Base-by-base conservation (phyloP, 2,329 filamentous ascomycete genomes). In the Penicillium olsonii region DNA sequence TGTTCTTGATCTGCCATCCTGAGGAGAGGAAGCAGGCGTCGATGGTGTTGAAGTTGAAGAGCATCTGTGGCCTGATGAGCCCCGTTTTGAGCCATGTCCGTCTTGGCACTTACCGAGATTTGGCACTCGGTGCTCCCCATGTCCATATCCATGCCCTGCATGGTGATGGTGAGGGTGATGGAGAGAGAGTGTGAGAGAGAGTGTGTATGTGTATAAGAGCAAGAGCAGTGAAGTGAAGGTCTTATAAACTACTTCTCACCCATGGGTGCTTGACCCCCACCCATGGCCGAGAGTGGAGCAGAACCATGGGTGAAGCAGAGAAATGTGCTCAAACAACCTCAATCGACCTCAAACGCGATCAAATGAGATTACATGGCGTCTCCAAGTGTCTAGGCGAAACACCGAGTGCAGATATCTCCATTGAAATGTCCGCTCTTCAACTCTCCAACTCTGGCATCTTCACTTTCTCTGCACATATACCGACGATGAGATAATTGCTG, bases 41-140 rank as follows among this genome's bases (percentile, higher is more conserved):
- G 37, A 63, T 56, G 17, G 63, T 64, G 42, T 63, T 54, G 56
- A 63, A 65, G 39, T 66, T 66, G 56, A 63, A 66, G 22, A 66
- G 45, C 63, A 66, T 66, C 63, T 66, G 41, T 4, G 12, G 9
- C 18, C 15, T 19, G 20, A 31, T 51, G 24, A 53, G 45, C 37
- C 22, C 34, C 33, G 18, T 40, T 48, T 48, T 43, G 22, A 37
- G 27, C 14, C 11, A 26, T 10, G 9, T 26, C 20, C 37, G 7
- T 39, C 56, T 59, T 59, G 55, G 56, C 56, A 51, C 50, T 37
- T 42, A 67, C 63, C 8, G 64, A 66, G 29, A 66, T 57, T 50
- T 66, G 53, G 45, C 64, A 67, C 37, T 50, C 33, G 29, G 20
- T 48, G 37, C 54, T 49, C 15, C 54, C 47, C 17, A 56, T 54